A percentile compares a stretch with the other conserved stretches of the same genome.
These are phyloP conservation scores for Staphylotrichum tortipilum DNA, from an alignment of 495 filamentous ascomycete genomes.

Conservation along the genomic window DNA sequence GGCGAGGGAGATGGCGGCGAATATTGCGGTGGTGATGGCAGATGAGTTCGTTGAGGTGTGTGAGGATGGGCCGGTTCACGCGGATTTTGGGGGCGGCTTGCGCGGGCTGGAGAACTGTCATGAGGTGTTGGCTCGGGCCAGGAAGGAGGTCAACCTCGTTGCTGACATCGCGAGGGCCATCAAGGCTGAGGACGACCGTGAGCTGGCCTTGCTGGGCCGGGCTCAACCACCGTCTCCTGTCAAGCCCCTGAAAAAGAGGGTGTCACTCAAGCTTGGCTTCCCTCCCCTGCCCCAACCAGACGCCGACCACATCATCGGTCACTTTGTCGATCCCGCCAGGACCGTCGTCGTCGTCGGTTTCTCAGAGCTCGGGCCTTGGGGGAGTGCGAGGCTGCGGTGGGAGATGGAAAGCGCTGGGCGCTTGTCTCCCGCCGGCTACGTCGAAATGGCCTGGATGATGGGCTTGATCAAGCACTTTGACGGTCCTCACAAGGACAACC, in stretches of 20 bases:
- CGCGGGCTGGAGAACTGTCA: conserved; percentile 70
- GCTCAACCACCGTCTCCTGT: too few relatives aligned
- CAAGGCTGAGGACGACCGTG: not conserved
- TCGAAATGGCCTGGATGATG: conserved; percentile 99
- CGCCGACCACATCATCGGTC: not conserved
- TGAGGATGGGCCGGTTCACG: conserved; percentile 80
- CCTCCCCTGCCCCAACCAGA: not conserved
- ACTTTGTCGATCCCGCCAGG: conserved; percentile 81
- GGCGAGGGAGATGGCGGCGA: conserved; percentile 94
- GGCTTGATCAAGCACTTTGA: conserved; percentile 91
- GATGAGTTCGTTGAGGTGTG: conserved; percentile 79
- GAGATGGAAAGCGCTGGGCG: conserved; percentile 88
- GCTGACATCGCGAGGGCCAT: conserved; percentile 51
- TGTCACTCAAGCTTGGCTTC: conserved; percentile 31
- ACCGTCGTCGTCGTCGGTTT: conserved; percentile 92
- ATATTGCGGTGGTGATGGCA: conserved; percentile 83
- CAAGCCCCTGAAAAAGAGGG: conserved; percentile 63
- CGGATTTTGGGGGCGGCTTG: conserved; percentile 85
- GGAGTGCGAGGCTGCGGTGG: conserved; percentile 88
- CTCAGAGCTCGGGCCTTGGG: conserved; percentile 85
- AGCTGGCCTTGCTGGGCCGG: not conserved
- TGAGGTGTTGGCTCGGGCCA: conserved; percentile 32
- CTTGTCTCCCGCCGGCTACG: conserved; percentile 85
- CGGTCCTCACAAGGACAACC: conserved; percentile 82
- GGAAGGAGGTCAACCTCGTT: conserved; percentile 73